Percentiles rank a stretch among this genome's conserved stretches.
phyloP scores from a whole-genome alignment of 1,284 basidiomycete species.

The Boletus sp. region DNA sequence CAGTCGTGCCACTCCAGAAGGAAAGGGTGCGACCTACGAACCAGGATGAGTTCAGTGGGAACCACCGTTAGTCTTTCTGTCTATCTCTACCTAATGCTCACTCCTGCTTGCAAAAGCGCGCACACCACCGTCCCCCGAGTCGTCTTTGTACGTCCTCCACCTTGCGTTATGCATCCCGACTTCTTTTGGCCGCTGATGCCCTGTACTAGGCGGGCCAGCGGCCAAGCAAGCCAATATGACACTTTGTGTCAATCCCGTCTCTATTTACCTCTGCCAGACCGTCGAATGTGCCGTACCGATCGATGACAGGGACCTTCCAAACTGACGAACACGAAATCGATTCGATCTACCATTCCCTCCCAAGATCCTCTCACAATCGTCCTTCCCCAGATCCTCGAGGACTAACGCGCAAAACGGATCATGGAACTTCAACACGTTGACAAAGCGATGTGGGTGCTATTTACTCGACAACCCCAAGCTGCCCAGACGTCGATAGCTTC shows the following conservation, averaged over 20 bases:
- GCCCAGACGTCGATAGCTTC: conserved; percentile 25
- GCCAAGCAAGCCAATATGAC: conserved; percentile 23
- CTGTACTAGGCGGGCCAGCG: neutral
- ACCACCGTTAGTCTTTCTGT: too few relatives aligned
- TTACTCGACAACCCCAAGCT: conserved; percentile 41
- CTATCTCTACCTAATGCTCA: too few relatives aligned
- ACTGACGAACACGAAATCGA: too few relatives aligned
- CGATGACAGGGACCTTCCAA: conserved; percentile 54
- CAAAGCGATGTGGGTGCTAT: conserved; percentile 53
- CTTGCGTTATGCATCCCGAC: neutral
- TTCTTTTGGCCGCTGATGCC: neutral
- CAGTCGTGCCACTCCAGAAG: too few relatives aligned
- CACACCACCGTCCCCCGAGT: too few relatives aligned
- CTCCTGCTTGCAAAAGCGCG: too few relatives aligned
- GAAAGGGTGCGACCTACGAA: too few relatives aligned
- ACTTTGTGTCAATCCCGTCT: conserved; percentile 74
- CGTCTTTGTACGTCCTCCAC: too few relatives aligned
- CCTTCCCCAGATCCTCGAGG: conserved; percentile 70
- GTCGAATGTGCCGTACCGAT: conserved; percentile 80
- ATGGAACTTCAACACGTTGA: conserved; percentile 77
- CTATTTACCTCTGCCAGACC: conserved; percentile 71
- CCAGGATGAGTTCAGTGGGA: too few relatives aligned
- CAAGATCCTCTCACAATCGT: too few relatives aligned
- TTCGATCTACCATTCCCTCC: too few relatives aligned
- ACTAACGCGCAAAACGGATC: conserved; percentile 81